Conservation (phyloP, 2,329 filamentous ascomycete genomes). For the Byssoonygena ceratinophila region DNA sequence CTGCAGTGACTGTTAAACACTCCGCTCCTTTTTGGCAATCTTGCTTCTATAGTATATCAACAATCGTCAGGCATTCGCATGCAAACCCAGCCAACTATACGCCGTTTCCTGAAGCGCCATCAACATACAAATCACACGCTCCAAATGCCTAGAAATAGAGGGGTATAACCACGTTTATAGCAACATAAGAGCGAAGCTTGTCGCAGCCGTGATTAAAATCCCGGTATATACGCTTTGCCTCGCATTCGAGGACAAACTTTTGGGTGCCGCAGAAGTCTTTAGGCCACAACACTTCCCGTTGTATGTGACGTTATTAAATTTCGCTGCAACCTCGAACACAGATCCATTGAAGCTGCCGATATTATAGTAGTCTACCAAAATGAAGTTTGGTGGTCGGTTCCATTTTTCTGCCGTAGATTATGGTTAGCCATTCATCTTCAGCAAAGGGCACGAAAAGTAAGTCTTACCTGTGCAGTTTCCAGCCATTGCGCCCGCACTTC, state of each 20-base stretch:
- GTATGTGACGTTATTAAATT: conserved; percentile 64
- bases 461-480: conserved; percentile 49
- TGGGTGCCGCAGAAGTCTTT: conserved; percentile 11
- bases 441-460: neutral
- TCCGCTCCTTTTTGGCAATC: neutral
- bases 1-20: neutral
- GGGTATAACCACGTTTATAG: neutral
- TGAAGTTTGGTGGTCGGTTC: conserved; percentile 61
- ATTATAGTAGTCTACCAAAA: conserved; percentile 82
- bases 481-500: conserved; percentile 55
- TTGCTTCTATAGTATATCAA: neutral
- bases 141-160: neutral
- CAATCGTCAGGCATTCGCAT: neutral
- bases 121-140: neutral
- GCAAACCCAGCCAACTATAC: neutral
- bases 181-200: neutral
- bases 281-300: conserved; percentile 34
- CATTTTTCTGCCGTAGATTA: conserved; percentile 40
- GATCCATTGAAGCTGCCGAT: conserved; percentile 56
- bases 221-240: neutral
- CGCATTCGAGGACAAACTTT: neutral
- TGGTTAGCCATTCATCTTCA: conserved; percentile 4
- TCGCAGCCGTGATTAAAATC: neutral
- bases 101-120: neutral
- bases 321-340: conserved; percentile 64